Conservation (phyloP, 2,329 filamentous ascomycete genomes). For the Trichophyton equinum region DNA sequence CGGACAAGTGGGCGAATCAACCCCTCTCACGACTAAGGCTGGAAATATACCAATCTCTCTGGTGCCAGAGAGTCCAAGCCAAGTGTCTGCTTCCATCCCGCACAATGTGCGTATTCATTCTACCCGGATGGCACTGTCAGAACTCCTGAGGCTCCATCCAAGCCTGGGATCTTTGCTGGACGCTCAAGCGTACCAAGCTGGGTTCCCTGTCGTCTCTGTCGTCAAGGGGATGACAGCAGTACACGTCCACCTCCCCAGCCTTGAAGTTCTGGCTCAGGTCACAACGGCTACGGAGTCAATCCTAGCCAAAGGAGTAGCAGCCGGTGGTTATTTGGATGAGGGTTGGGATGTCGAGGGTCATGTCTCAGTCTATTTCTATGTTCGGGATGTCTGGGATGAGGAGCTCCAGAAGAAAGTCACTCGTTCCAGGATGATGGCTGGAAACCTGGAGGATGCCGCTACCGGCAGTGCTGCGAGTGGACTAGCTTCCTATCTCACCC, state of each 20-base stretch:
- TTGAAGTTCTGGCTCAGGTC: constrained; percentile 43
- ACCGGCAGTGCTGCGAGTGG: constrained; percentile 40
- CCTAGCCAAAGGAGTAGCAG: constrained; percentile 13
- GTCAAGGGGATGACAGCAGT: constrained; percentile 56
- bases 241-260: constrained; percentile 37
- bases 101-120: constrained; percentile 54
- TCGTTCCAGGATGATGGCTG: constrained; percentile 22
- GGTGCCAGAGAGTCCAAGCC: constrained; percentile 19
- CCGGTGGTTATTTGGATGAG: constrained; percentile 15
- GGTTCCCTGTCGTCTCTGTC: constrained; percentile 46
- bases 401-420: constrained; percentile 17
- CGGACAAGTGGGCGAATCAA: constrained; percentile 3
- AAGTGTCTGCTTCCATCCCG: constrained; percentile 51
- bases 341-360: constrained; percentile 19
- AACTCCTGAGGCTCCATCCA: constrained; percentile 17
- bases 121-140: constrained; percentile 18
- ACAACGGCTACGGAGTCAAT: constrained; percentile 16
- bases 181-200: constrained; percentile 14
- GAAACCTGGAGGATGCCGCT: constrained; percentile 36
- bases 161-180: constrained; percentile 15
- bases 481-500: constrained; percentile 32
- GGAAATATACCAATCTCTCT: constrained; percentile 35
- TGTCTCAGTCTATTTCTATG: constrained; percentile 22
- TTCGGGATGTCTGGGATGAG: constrained; percentile 15
- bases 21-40: constrained; percentile 27